Conservation (phyloP, 805 yeast genomes). For the Candida boidinii region DNA sequence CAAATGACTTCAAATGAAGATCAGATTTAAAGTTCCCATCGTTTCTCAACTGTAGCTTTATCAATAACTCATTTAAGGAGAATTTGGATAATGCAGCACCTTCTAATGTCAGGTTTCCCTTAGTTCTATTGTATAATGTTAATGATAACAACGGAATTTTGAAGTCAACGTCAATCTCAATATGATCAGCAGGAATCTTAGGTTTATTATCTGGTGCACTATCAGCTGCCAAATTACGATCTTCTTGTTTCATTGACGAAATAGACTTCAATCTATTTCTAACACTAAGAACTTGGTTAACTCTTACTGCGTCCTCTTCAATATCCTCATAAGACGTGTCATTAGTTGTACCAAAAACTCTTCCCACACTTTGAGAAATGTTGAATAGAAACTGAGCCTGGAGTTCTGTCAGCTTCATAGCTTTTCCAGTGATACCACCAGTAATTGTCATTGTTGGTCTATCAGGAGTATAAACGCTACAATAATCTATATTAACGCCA, state of each 20-base stretch:
- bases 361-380: constrained; percentile 46
- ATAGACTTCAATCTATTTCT: constrained; percentile 6
- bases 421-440: constrained; percentile 57
- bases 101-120: constrained; percentile 23
- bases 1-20: constrained; percentile 60
- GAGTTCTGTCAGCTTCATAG: constrained; percentile 60
- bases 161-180: constrained; percentile 40
- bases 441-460: constrained; percentile 41
- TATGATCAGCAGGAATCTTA: constrained; percentile 20
- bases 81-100: constrained; percentile 43
- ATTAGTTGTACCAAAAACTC: constrained; percentile 42
- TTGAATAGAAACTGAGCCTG: constrained; percentile 54
- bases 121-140: constrained; percentile 49
- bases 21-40: constrained; percentile 52
- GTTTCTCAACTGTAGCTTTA: constrained; percentile 41
- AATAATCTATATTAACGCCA: constrained; percentile 47
- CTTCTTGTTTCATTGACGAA: neutral
- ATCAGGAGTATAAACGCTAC: constrained; percentile 28
- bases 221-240: neutral
- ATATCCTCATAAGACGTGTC: constrained; percentile 38
- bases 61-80: constrained; percentile 49
- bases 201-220: neutral
- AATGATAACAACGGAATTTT: constrained; percentile 56
- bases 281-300: constrained; percentile 38
- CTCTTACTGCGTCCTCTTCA: constrained; percentile 56